Conservation (phyloP, 768 basidiomycete genomes). For the Lactarius psammicola region DNA sequence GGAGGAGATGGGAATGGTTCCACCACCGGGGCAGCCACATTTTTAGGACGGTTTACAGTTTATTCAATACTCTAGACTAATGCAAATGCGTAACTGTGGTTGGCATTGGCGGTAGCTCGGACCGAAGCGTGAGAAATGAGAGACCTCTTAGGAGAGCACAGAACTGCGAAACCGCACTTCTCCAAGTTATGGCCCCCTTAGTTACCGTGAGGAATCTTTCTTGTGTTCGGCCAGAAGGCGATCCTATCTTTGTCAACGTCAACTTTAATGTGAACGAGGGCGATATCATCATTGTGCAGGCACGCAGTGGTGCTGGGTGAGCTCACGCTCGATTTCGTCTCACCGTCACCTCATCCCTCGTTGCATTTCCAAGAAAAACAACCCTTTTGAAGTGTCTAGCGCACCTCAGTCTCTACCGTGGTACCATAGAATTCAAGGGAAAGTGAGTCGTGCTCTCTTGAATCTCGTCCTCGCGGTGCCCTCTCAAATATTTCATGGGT, state of each 20-base stretch:
- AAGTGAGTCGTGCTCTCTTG: conserved; percentile 45
- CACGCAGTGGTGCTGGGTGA: conserved; percentile 75
- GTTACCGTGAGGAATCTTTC: conserved; percentile 55
- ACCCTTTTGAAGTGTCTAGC: conserved; percentile 84
- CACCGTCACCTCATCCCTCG: not conserved
- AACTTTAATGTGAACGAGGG: conserved; percentile 64
- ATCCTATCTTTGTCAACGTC: conserved; percentile 57
- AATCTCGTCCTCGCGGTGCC: not conserved
- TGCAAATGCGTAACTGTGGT: conserved; percentile 19
- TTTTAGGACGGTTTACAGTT: conserved; percentile 22
- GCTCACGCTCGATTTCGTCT: conserved; percentile 17
- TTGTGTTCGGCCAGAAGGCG: conserved; percentile 47
- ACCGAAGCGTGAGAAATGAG: conserved; percentile 20
- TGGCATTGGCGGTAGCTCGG: conserved; percentile 4
- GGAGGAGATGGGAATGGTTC: conserved; percentile 66
- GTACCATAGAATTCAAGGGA: conserved; percentile 63
- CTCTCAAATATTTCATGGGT: not conserved
- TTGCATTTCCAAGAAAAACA: conserved; percentile 45
- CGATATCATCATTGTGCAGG: conserved; percentile 76
- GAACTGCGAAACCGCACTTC: not conserved
- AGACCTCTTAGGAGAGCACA: not conserved
- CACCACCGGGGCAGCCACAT: conserved; percentile 31
- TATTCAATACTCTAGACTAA: conserved; percentile 28
- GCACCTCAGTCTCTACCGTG: conserved; percentile 69
- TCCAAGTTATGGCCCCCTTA: conserved; percentile 33